Conservation (phyloP, 1,284 basidiomycete species). For the Ustilago sp. region DNA sequence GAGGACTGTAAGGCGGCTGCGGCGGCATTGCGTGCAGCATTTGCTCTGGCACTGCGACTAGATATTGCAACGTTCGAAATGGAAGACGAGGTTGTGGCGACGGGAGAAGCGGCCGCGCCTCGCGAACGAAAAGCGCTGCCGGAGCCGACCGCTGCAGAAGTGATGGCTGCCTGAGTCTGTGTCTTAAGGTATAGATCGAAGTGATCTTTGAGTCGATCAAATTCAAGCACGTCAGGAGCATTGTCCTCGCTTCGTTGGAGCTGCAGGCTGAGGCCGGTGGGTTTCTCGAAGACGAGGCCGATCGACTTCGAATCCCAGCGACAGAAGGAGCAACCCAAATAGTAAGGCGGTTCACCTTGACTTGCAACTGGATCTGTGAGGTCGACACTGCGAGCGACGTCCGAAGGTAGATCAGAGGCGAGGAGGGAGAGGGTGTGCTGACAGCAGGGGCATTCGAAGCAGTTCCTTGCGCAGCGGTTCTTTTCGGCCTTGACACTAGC, state of each 20-base stretch:
- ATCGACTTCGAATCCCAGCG: conserved; percentile 93
- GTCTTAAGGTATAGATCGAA: conserved; percentile 52
- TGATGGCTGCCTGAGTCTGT: conserved; percentile 44
- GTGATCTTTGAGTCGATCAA: conserved; percentile 57
- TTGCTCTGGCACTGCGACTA: conserved; percentile 24
- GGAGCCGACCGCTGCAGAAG: conserved; percentile 38
- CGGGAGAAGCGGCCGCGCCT: conserved; percentile 4
- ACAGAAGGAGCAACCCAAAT: conserved; percentile 90
- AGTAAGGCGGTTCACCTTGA: conserved; percentile 85
- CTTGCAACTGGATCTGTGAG: conserved; percentile 66
- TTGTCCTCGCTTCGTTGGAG: conserved; percentile 49
- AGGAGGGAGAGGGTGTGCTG: conserved; percentile 87
- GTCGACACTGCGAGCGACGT: conserved; percentile 15
- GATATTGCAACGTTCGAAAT: conserved; percentile 3
- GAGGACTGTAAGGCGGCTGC: conserved; percentile 43
- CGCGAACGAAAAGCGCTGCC: conserved; percentile 24
- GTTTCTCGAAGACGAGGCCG: conserved; percentile 93
- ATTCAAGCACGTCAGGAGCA: conserved; percentile 49
- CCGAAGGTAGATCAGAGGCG: conserved; percentile 79
- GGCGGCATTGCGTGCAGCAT: conserved; percentile 38
- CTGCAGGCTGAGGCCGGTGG: conserved; percentile 80
- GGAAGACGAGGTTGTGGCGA: conserved; percentile 8
- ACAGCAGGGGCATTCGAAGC: conserved; percentile 94
- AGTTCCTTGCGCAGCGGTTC: conserved; percentile 97
- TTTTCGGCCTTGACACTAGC: conserved; percentile 95